Evolutionary conservation across 176 grass and related monocot genomes (phyloP), one percentile per base, ranked within the genome.

Genomic region (Zea luxurians): DNA sequence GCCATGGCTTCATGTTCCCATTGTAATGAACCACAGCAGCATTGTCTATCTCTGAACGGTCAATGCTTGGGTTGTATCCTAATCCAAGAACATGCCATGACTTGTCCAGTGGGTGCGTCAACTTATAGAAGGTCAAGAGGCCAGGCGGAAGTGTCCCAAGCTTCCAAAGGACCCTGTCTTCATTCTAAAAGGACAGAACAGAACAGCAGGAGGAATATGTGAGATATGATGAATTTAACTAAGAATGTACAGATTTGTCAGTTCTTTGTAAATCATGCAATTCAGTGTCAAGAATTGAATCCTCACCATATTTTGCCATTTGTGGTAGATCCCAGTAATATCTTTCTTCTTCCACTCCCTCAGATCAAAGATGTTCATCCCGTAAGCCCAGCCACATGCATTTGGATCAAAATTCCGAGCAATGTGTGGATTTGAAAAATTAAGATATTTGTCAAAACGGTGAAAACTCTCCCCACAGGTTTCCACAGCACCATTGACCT

Each of bases 1-100:
- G 67, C 96, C 96, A 99, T 81, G 96, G 96, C 76, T 99, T 99
- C 96, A 99, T 96, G 63, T 99, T 99, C 9, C 96, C 96, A 76
- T 96, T 99, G 77, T 99, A 99, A 70, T 99, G 92, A 76, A 90
- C 69, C 7, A 99, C 96, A 13, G 96, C 96, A 66, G 96, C 90
- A 64, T 83, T 92, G 12, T 99, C 92, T 81, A 99, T 93, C 57
- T 99, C 96, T 41, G 83, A 95, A 37, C 84, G 88, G 71, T 99
- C 96, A 48, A 96, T 96, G 82, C 92, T 95, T 53, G 96, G 92
- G 59, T 99, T 96, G 74, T 99, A 99, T 74, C 96, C 96, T 77
- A 99, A 88, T 70, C 96, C 92, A 61, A 99, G 86, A 61, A 99
- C 86, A 83, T 99, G 96, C 92, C 96, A 99, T 16, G 96, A 99